A percentile compares a stretch with the other conserved stretches of the same genome.
Evolutionary conservation across 2,329 filamentous ascomycete genomes (phyloP).

Genomic region (Alternaria angustiovoidea): DNA sequence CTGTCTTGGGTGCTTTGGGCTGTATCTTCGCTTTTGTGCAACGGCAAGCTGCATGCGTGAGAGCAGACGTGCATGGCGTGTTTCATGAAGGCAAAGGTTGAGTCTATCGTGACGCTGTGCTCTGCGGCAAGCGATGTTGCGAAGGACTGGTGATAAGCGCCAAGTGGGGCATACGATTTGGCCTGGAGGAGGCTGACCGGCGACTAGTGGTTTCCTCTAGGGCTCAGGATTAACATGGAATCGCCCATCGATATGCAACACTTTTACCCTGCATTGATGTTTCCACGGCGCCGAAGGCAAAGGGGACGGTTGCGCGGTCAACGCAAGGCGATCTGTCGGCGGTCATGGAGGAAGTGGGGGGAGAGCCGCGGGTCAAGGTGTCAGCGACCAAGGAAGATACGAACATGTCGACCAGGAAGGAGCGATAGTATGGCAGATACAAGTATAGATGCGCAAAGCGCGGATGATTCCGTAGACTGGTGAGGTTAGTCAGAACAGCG

Average conservation of each 20-base stretch:
- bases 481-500: not conserved
- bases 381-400: not conserved
- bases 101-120: constrained; percentile 26
- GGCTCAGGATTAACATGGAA: not conserved
- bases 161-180: constrained; percentile 10
- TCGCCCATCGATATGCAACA: not conserved
- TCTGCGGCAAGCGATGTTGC: constrained; percentile 25
- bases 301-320: not conserved
- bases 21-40: constrained; percentile 11
- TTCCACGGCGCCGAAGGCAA: not conserved
- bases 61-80: constrained; percentile 30
- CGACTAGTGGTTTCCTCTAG: constrained; percentile 6
- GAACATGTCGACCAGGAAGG: not conserved
- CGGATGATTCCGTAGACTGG: not conserved
- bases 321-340: not conserved
- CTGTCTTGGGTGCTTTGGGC: constrained; percentile 22
- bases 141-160: constrained; percentile 21
- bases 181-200: not conserved
- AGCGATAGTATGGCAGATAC: not conserved
- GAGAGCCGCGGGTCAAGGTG: not conserved
- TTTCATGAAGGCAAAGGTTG: constrained; percentile 27
- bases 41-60: constrained; percentile 21
- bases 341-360: not conserved
- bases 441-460: not conserved
- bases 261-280: not conserved